Evolutionary conservation across 176 grass and related monocot species (phyloP).

Genomic region (Panicum miliaceum): DNA sequence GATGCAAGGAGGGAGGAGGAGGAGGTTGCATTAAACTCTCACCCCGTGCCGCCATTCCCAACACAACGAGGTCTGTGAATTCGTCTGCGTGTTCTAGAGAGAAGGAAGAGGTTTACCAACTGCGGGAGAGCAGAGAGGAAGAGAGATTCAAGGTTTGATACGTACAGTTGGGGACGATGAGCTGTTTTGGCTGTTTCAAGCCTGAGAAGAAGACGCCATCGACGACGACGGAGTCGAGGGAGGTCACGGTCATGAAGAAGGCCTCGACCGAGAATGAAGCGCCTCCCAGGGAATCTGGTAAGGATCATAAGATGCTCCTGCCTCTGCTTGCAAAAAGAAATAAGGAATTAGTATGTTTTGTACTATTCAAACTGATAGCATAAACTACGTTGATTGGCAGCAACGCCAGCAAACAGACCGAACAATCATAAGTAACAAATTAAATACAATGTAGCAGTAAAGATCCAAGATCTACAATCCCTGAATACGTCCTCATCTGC

Average conservation of each 20-base stretch:
- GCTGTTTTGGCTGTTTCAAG: conserved; percentile 80
- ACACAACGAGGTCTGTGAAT: conserved; percentile 8
- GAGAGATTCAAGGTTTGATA: conserved; percentile 35
- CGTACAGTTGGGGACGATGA: conserved; percentile 46
- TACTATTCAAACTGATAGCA: conserved; percentile 28
- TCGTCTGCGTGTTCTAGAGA: conserved; percentile 19
- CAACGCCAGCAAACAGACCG: conserved; percentile 11
- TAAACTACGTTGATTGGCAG: background rate
- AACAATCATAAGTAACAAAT: background rate
- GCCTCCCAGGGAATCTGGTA: conserved; percentile 46
- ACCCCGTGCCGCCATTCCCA: conserved; percentile 31
- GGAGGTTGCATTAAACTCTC: background rate
- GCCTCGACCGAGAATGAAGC: background rate
- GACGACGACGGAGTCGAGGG: conserved; percentile 31
- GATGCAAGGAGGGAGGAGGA: background rate
- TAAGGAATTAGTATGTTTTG: conserved; percentile 13
- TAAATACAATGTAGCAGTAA: background rate
- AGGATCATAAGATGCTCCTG: conserved; percentile 33
- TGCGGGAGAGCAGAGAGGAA: background rate
- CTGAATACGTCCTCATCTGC: conserved; percentile 3
- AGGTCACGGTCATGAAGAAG: background rate
- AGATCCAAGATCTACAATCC: conserved; percentile 24
- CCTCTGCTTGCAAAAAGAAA: conserved; percentile 16
- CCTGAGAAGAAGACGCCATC: conserved; percentile 40
- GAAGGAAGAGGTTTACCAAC: conserved; percentile 19